Evolutionary conservation across 306 rosid genomes (phyloP).

Genomic region (Medicago arabica): DNA sequence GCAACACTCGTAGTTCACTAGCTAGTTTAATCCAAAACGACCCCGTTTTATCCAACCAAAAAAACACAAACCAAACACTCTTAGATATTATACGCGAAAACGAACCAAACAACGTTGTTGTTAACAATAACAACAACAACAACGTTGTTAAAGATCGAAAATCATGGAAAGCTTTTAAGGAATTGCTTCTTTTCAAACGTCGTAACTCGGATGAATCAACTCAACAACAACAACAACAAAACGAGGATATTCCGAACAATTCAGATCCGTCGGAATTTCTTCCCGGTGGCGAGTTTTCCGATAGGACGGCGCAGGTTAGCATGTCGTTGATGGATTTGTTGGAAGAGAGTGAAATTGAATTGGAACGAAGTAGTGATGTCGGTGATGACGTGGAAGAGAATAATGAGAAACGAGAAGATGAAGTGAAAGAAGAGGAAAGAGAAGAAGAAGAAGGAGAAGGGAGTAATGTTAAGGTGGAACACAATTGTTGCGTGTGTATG

Average conservation of each 20-base stretch:
- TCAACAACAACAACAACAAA: conserved; percentile 31
- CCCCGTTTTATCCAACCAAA: conserved; percentile 40
- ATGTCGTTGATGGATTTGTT: conserved; percentile 91
- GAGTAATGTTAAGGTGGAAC: conserved; percentile 35
- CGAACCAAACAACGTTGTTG: conserved; percentile 4
- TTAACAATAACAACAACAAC: not conserved
- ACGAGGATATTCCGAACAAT: conserved; percentile 6
- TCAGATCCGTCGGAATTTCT: not conserved
- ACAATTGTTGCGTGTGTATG: conserved; percentile 89
- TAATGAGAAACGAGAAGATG: not conserved
- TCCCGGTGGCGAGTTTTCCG: conserved; percentile 18
- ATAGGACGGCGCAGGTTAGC: conserved; percentile 45
- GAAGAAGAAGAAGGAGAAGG: not conserved
- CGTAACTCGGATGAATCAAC: conserved; percentile 25
- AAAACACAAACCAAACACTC: conserved; percentile 59
- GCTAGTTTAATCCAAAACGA: conserved; percentile 63
- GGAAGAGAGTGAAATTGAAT: conserved; percentile 68
- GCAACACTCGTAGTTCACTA: conserved; percentile 55
- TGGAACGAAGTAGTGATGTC: conserved; percentile 40
- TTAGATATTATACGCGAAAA: conserved; percentile 66
- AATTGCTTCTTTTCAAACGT: conserved; percentile 56
- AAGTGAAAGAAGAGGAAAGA: conserved; percentile 28
- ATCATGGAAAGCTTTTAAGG: conserved; percentile 71
- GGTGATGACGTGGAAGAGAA: conserved; percentile 22
- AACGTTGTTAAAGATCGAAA: conserved; percentile 45